Percentiles rank a stretch among this genome's conserved stretches.
Conservation (phyloP, 805 yeast species). For the Nakazawaea wickerhamii region DNA sequence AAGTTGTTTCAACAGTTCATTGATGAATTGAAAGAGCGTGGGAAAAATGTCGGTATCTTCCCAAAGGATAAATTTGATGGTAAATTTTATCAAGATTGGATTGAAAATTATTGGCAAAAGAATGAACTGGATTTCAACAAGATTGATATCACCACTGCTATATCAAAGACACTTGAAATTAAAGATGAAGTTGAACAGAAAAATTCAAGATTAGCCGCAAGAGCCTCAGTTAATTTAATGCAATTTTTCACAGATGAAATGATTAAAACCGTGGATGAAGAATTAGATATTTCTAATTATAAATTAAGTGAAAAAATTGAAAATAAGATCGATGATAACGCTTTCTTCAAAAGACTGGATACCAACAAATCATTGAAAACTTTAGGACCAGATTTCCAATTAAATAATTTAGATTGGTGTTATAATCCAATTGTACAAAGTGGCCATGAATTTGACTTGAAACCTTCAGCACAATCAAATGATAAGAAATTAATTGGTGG, state of each 20-base stretch:
- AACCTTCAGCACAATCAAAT: constrained; percentile 75
- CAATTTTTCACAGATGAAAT: constrained; percentile 80
- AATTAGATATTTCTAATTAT: constrained; percentile 64
- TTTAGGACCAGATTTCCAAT: constrained; percentile 66
- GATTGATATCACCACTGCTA: constrained; percentile 48
- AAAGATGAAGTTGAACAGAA: constrained; percentile 79
- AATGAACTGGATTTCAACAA: constrained; percentile 34
- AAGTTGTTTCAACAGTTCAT: constrained; percentile 56
- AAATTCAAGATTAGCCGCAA: constrained; percentile 63
- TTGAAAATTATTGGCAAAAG: constrained; percentile 29
- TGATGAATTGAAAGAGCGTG: constrained; percentile 36
- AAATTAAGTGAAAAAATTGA: constrained; percentile 74
- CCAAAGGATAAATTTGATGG: constrained; percentile 77
- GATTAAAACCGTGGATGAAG: constrained; percentile 85
- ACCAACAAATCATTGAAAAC: constrained; percentile 44
- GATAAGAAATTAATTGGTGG: constrained; percentile 65
- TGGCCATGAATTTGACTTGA: constrained; percentile 79
- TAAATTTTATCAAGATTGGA: constrained; percentile 81
- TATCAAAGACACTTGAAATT: constrained; percentile 56
- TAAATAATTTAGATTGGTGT: constrained; percentile 83
- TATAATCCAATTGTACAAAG: constrained; percentile 88
- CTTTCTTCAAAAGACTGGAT: constrained; percentile 51
- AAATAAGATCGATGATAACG: constrained; percentile 73
- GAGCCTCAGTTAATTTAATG: constrained; percentile 75
- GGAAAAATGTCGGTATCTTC: constrained; percentile 56